These are phyloP conservation scores for Paramecium tetraurelia DNA, from an alignment of 73 alveolate genomes.

Conservation along the genomic window DNA sequence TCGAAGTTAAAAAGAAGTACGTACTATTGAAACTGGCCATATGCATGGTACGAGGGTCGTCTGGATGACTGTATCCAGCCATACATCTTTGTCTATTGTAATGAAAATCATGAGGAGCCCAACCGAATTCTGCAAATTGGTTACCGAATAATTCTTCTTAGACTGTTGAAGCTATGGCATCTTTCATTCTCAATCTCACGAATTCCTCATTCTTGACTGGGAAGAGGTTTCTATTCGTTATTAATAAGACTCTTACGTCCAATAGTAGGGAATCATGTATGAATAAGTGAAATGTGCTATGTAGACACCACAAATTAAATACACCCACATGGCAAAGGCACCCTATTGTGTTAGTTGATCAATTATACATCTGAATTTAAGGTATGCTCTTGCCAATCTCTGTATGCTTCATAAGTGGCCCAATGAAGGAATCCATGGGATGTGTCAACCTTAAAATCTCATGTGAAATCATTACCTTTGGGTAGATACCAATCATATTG, in stretches of 20 bases:
- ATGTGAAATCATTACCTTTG: constrained; percentile 13
- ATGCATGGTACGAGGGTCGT: constrained; percentile 60
- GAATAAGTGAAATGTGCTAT: constrained; percentile 38
- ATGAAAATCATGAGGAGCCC: constrained; percentile 64
- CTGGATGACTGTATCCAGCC: constrained; percentile 59
- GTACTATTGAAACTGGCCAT: constrained; percentile 50
- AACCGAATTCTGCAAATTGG: constrained; percentile 52
- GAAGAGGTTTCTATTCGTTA: background rate
- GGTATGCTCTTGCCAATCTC: constrained; percentile 64
- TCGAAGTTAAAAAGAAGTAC: background rate
- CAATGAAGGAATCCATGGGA: constrained; percentile 61
- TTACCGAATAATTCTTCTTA: constrained; percentile 60
- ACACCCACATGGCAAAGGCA: constrained; percentile 62
- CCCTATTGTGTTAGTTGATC: background rate
- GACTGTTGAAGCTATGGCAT: constrained; percentile 60
- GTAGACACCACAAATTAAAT: constrained; percentile 43
- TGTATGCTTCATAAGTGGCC: constrained; percentile 56
- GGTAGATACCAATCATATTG: constrained; percentile 62
- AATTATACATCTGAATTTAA: constrained; percentile 48
- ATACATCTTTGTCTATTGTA: constrained; percentile 60
- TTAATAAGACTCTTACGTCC: constrained; percentile 28
- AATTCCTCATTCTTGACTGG: constrained; percentile 60
- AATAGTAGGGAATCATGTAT: constrained; percentile 57
- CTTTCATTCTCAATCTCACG: constrained; percentile 62
- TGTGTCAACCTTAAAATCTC: constrained; percentile 31